Conservation (phyloP, 306 rosid species). For the Inga leiocalycina region DNA sequence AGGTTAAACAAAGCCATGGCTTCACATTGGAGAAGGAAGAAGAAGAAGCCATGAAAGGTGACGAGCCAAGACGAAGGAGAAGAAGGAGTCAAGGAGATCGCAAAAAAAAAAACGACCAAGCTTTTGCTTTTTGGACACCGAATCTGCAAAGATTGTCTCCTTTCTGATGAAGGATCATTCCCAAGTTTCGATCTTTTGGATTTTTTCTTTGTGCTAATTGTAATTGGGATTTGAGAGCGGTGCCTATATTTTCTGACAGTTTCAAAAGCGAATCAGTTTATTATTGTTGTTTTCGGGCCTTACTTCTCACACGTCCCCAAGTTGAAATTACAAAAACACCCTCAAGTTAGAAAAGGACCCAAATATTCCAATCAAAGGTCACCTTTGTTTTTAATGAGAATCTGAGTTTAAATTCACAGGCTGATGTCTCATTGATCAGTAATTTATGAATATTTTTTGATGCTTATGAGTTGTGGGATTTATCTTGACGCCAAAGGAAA, state of each 20-base stretch:
- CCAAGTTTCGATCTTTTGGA: constrained; percentile 33
- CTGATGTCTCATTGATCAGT: neutral
- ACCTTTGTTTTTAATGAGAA: neutral
- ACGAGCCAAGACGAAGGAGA: constrained; percentile 16
- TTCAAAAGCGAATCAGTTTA: constrained; percentile 57
- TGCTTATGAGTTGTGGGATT: neutral
- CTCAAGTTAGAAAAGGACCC: neutral
- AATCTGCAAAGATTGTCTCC: constrained; percentile 20
- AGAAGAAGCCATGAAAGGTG: constrained; percentile 45
- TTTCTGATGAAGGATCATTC: constrained; percentile 32
- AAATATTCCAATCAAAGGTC: neutral
- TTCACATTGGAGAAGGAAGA: constrained; percentile 28
- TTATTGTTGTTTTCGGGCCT: neutral
- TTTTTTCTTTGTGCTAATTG: constrained; percentile 17
- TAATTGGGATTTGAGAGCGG: neutral
- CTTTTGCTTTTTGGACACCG: constrained; percentile 14
- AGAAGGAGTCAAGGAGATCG: constrained; percentile 17
- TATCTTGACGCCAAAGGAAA: no score
- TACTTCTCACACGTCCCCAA: constrained; percentile 14
- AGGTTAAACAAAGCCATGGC: constrained; percentile 40
- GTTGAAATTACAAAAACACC: constrained; percentile 39
- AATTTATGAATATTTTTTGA: neutral
- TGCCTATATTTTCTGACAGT: constrained; percentile 58
- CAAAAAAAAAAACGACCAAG: neutral
- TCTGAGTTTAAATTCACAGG: neutral